A percentile compares a stretch with the other conserved stretches of the same genome.
Evolutionary conservation across 2,329 filamentous ascomycete species (phyloP).

Genomic region (Pyrenochaeta sp.): DNA sequence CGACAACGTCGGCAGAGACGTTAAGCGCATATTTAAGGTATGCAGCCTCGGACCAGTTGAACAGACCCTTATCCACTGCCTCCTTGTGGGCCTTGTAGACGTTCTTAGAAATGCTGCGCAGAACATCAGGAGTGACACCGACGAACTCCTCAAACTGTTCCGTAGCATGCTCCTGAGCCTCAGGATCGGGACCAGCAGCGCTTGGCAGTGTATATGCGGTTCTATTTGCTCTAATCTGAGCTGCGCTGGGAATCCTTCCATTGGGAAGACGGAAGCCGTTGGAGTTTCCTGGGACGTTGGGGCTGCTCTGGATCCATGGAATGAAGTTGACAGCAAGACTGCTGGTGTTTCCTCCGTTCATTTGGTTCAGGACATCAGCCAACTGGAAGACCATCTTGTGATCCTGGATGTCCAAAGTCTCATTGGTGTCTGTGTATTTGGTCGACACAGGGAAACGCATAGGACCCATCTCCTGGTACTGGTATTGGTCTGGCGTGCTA

Average conservation of each 20-base stretch:
- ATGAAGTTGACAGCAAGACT: slow-evolving; percentile 66
- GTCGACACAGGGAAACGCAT: slow-evolving; percentile 68
- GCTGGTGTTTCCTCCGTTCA: slow-evolving; percentile 62
- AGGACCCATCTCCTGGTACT: slow-evolving; percentile 72
- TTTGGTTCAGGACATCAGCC: slow-evolving; percentile 64
- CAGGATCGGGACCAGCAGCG: slow-evolving; percentile 22
- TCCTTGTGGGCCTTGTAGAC: slow-evolving; percentile 63
- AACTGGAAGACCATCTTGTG: slow-evolving; percentile 72
- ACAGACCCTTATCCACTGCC: slow-evolving; percentile 62
- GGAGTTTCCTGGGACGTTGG: slow-evolving; percentile 60
- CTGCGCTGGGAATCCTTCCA: slow-evolving; percentile 41
- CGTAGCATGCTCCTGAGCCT: slow-evolving; percentile 25
- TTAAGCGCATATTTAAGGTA: slow-evolving; percentile 68
- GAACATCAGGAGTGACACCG: slow-evolving; percentile 24
- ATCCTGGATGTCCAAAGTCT: slow-evolving; percentile 66
- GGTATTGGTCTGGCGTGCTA: slow-evolving; percentile 66
- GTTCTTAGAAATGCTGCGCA: slow-evolving; percentile 54
- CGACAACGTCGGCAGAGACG: slow-evolving; percentile 62
- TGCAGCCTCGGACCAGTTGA: slow-evolving; percentile 70
- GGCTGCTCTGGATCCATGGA: slow-evolving; percentile 64
- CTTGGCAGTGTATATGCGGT: slow-evolving; percentile 28
- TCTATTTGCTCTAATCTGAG: slow-evolving; percentile 36
- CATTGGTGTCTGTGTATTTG: slow-evolving; percentile 59
- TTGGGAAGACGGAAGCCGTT: slow-evolving; percentile 44
- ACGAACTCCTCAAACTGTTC: slow-evolving; percentile 29